A percentile compares a stretch with the other conserved stretches of the same genome.
These are phyloP conservation scores for Parastagonospora nodorum DNA, from an alignment of 2,329 filamentous ascomycete species.

Conservation along the genomic window DNA sequence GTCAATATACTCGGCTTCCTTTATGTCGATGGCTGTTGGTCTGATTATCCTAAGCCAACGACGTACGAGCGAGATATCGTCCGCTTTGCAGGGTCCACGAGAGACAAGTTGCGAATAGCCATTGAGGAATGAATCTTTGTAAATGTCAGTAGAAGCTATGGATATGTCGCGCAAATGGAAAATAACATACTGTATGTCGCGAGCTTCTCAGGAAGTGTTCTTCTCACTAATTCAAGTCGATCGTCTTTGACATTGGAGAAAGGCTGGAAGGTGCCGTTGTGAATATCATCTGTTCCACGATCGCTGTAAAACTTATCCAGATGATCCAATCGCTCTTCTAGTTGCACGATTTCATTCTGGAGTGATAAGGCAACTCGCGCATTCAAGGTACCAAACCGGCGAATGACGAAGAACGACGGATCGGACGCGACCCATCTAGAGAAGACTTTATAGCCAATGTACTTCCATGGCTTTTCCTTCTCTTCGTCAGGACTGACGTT, in stretches of 20 bases:
- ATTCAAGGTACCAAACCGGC: background rate
- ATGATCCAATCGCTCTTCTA: background rate
- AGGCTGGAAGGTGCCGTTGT: background rate
- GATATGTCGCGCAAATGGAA: too few relatives aligned
- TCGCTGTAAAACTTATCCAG: background rate
- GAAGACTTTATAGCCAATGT: background rate
- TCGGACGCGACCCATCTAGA: background rate
- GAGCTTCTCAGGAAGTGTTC: background rate
- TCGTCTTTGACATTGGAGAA: background rate
- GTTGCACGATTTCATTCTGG: background rate
- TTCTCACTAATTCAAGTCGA: background rate
- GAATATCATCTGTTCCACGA: background rate
- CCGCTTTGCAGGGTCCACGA: background rate
- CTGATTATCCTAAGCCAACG: background rate
- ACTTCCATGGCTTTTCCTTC: slow-evolving; percentile 1
- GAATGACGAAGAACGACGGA: background rate
- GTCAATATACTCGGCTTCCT: background rate
- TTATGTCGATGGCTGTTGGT: background rate
- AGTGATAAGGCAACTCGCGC: background rate
- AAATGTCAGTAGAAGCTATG: background rate
- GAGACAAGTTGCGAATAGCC: background rate
- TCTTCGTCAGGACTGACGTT: background rate
- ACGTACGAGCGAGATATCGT: background rate
- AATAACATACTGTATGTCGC: background rate
- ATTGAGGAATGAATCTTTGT: background rate